Evolutionary conservation across 1,284 basidiomycete genomes (phyloP).

Genomic region (Papiliotrema flavescens): DNA sequence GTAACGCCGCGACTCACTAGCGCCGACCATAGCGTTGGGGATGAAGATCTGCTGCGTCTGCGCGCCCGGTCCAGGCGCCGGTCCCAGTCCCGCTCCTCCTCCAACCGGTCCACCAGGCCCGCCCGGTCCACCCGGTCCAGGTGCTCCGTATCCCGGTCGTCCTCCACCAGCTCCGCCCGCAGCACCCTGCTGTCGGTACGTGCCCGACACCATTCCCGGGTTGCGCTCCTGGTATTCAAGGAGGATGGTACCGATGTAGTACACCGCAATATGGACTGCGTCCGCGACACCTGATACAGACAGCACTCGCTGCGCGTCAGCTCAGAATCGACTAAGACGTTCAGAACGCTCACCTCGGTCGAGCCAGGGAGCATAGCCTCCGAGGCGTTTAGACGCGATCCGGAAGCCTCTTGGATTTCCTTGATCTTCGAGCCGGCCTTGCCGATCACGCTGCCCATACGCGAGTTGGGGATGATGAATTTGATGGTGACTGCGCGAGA

Average conservation of each 20-base stretch:
- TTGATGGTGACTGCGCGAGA: slow-evolving; percentile 98
- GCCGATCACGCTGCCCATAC: slow-evolving; percentile 99
- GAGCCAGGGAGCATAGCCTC: slow-evolving; percentile 98
- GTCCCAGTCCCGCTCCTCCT: slow-evolving; percentile 16
- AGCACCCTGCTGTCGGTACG: slow-evolving; percentile 42
- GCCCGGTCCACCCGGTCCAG: slow-evolving; percentile 20
- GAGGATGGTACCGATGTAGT: slow-evolving; percentile 96
- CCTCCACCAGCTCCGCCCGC: slow-evolving; percentile 20
- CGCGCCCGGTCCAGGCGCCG: slow-evolving; percentile 37
- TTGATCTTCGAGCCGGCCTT: slow-evolving; percentile 98
- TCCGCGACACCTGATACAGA: slow-evolving; percentile 99
- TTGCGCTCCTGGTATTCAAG: slow-evolving; percentile 86
- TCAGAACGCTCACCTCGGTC: slow-evolving; percentile 71
- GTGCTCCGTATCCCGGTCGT: slow-evolving; percentile 14
- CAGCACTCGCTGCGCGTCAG: slow-evolving; percentile 70
- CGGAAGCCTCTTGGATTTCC: slow-evolving; percentile 98
- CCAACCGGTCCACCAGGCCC: slow-evolving; percentile 19
- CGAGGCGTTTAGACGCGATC: slow-evolving; percentile 90
- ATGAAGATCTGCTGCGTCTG: slow-evolving; percentile 99
- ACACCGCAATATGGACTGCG: slow-evolving; percentile 98
- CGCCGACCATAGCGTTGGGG: slow-evolving; percentile 94
- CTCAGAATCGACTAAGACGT: neutral
- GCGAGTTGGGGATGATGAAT: slow-evolving; percentile 98
- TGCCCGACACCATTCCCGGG: slow-evolving; percentile 32
- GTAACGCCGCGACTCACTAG: slow-evolving; percentile 53